Evolutionary conservation across 768 basidiomycete genomes (phyloP).

Genomic region (Pleurotus salmoneostramineus): DNA sequence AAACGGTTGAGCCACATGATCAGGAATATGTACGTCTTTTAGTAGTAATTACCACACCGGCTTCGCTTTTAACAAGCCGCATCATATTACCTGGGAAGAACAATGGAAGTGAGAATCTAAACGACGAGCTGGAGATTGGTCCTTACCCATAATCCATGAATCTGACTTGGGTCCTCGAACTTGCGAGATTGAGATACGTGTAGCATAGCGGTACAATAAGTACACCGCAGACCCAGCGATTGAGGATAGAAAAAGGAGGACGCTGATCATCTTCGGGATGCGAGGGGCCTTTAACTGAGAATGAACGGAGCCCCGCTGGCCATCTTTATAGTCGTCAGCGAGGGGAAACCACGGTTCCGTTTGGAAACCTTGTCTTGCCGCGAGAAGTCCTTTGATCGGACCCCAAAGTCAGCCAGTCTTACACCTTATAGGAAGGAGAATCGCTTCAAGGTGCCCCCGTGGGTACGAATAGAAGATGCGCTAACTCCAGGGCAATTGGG

Average conservation of each 20-base stretch:
- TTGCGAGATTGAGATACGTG: slow-evolving; percentile 20
- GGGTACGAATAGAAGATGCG: too few relatives aligned
- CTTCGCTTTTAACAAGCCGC: slow-evolving; percentile 14
- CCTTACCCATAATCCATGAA: slow-evolving; percentile 31
- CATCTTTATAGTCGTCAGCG: too few relatives aligned
- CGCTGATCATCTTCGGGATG: not conserved
- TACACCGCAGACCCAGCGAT: slow-evolving; percentile 3
- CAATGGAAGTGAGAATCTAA: too few relatives aligned
- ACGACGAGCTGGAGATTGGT: too few relatives aligned
- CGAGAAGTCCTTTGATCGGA: not conserved
- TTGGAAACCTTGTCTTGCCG: too few relatives aligned
- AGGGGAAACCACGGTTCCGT: too few relatives aligned
- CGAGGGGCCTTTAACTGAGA: not conserved
- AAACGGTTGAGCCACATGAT: slow-evolving; percentile 8
- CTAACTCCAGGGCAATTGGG: too few relatives aligned
- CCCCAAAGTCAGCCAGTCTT: not conserved
- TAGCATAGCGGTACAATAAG: slow-evolving; percentile 18
- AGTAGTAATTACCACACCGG: slow-evolving; percentile 12
- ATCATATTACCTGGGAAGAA: slow-evolving; percentile 5
- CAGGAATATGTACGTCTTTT: slow-evolving; percentile 11
- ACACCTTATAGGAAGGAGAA: not conserved
- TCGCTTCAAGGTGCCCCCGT: not conserved
- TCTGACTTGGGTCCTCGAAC: slow-evolving; percentile 19
- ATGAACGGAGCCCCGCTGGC: not conserved
- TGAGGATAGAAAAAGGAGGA: not conserved